phyloP scores from a whole-genome alignment of 2,329 filamentous ascomycete genomes.

The Fonsecaea pedrosoi region DNA sequence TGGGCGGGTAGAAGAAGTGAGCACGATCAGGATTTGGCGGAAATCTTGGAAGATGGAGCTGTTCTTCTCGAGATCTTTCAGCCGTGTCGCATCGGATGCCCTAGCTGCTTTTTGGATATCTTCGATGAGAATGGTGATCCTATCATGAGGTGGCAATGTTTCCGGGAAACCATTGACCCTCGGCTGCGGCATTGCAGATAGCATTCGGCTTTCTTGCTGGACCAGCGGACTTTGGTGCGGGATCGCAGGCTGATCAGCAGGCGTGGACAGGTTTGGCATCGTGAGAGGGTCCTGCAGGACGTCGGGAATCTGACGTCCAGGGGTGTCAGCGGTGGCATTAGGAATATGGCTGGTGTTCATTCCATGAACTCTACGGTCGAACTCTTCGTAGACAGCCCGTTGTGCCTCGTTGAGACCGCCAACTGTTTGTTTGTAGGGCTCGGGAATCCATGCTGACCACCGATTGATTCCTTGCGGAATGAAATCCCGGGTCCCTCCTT shows the following conservation, averaged over 20 bases:
- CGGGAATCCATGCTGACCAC: conserved; percentile 92
- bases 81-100: conserved; percentile 63
- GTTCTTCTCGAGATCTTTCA: conserved; percentile 63
- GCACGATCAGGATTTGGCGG: conserved; percentile 63
- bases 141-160: conserved; percentile 59
- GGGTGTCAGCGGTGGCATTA: conserved; percentile 63
- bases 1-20: conserved; percentile 52
- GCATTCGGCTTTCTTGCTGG: conserved; percentile 54
- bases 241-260: conserved; percentile 67
- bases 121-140: conserved; percentile 61
- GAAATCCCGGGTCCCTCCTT: conserved; percentile 36
- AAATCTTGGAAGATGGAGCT: conserved; percentile 64
- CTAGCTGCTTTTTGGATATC: conserved; percentile 64
- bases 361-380: conserved; percentile 82
- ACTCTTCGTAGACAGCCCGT: conserved; percentile 95
- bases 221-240: conserved; percentile 63
- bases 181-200: conserved; percentile 45
- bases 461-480: conserved; percentile 69
- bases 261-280: conserved; percentile 67
- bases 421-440: conserved; percentile 86
- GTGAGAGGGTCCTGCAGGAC: conserved; percentile 68
- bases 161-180: conserved; percentile 69
- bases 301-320: conserved; percentile 65
- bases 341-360: conserved; percentile 60
- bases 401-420: conserved; percentile 88